These are phyloP conservation scores for Remersonia thermophila DNA, from an alignment of 2,329 filamentous ascomycete species.

Conservation along the genomic window DNA sequence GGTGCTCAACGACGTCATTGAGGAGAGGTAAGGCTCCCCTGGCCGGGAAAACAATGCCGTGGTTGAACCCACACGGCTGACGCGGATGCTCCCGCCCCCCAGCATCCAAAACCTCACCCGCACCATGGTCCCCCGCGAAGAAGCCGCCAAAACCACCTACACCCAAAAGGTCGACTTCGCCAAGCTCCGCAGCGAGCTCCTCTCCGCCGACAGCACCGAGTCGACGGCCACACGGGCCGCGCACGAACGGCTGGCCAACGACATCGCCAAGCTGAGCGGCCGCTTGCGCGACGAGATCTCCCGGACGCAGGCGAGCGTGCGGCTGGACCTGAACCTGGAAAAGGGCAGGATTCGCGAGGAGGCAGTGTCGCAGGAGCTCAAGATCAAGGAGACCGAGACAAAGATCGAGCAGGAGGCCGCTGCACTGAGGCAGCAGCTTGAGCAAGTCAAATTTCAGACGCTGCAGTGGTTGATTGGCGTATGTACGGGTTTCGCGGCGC, in stretches of 20 bases:
- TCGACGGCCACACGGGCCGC: slow-evolving; percentile 75
- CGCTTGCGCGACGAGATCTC: slow-evolving; percentile 87
- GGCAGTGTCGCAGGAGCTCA: slow-evolving; percentile 89
- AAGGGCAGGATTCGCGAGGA: slow-evolving; percentile 95
- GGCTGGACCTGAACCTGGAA: slow-evolving; percentile 87
- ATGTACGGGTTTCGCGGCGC: slow-evolving; percentile 52
- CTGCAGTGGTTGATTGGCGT: slow-evolving; percentile 96
- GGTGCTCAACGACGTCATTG: slow-evolving; percentile 89
- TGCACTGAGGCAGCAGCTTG: slow-evolving; percentile 76
- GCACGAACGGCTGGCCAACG: slow-evolving; percentile 86
- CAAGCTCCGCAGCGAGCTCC: slow-evolving; percentile 86
- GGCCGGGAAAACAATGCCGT: no score
- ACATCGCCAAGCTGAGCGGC: slow-evolving; percentile 85
- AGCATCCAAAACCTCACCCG: slow-evolving; percentile 94
- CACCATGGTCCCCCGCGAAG: slow-evolving; percentile 95
- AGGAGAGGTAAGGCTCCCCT: slow-evolving; percentile 57
- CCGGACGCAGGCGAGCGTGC: slow-evolving; percentile 82
- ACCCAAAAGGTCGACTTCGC: slow-evolving; percentile 95
- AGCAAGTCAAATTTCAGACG: slow-evolving; percentile 96
- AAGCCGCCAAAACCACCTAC: slow-evolving; percentile 69
- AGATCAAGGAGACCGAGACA: slow-evolving; percentile 97
- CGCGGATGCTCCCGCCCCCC: slow-evolving; percentile 1
- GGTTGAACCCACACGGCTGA: slow-evolving; percentile 4
- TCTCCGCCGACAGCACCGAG: slow-evolving; percentile 85
- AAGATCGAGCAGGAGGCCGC: slow-evolving; percentile 97